Evolutionary conservation across 805 yeast species (phyloP).

Genomic region (Lachancea kluyveri): DNA sequence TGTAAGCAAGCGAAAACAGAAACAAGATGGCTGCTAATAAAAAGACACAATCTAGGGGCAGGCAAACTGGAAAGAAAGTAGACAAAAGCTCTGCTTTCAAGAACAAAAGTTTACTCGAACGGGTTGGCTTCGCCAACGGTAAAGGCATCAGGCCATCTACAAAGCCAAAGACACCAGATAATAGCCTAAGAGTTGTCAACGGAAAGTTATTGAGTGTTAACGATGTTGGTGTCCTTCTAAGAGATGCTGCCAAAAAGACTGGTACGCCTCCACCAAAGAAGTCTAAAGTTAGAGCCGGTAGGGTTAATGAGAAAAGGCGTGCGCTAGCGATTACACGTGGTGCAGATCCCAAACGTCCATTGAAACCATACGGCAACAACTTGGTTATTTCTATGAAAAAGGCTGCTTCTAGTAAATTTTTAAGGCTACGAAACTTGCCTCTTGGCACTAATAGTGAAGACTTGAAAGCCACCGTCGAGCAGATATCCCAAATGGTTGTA

Average conservation of each 20-base stretch:
- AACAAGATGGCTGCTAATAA: no score
- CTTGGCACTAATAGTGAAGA: slow-evolving; percentile 24
- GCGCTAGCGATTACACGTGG: slow-evolving; percentile 1
- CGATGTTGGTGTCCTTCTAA: slow-evolving; percentile 22
- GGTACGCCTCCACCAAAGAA: background rate
- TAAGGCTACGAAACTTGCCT: slow-evolving; percentile 20
- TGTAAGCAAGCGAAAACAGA: no score
- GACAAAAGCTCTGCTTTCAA: background rate
- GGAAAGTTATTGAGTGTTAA: slow-evolving; percentile 23
- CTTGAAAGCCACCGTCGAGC: slow-evolving; percentile 19
- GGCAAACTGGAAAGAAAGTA: no score
- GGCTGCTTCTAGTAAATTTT: slow-evolving; percentile 10
- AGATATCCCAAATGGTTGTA: slow-evolving; percentile 16
- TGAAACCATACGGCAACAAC: slow-evolving; percentile 10
- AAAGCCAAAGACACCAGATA: slow-evolving; percentile 7
- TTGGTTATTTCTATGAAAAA: slow-evolving; percentile 21
- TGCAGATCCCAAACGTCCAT: slow-evolving; percentile 2
- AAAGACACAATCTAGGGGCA: no score
- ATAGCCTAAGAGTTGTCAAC: slow-evolving; percentile 20
- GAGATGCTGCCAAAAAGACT: slow-evolving; percentile 12
- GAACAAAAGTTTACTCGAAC: no score
- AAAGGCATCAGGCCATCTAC: no score
- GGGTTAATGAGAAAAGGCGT: slow-evolving; percentile 1
- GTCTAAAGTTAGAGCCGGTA: slow-evolving; percentile 1
- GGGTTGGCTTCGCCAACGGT: no score